Evolutionary conservation across 2,329 filamentous ascomycete genomes (phyloP), one percentile per base, ranked within the genome.

Genomic region (Hawksworthiomyces lignivorus): DNA sequence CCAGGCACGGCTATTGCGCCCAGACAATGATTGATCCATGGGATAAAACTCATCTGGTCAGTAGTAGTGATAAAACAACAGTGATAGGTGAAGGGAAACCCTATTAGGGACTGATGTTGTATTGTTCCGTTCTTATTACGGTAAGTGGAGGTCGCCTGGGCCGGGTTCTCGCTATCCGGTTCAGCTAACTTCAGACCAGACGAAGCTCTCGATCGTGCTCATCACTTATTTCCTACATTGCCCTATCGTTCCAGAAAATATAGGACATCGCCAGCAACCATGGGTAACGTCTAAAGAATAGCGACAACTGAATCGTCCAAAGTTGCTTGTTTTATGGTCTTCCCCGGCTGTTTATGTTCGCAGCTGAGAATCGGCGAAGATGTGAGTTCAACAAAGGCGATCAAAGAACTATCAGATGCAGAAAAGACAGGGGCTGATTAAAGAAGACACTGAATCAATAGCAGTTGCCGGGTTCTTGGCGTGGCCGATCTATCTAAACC

Each of bases 391-490:
- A 39, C 12, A 39, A 28, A 28, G 24, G 24, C n/a, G 30, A 33
- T 33, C 30, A 18, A 33, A 17, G 7, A n/a, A n/a, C n/a, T 10
- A 10, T n/a, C 30, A 19, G 30, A 33, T 19, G 30, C 30, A 33
- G 30, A n/a, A 33, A 17, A 26, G 24, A 26, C 24, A 26, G 24
- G 36, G 19, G n/a, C 17, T 19, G 24, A 35, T 7, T 14, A 35
- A 11, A n/a, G 18, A 39, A 21, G 34, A 12, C 18, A 40, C 14
- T 8, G 12, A 12, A 26, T 8, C 24, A 26, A 8, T 17, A 31
- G 28, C 15, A 26, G 29, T 22, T 39, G 33, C 39, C 34, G 29
- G 39, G 19, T 20, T 41, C 34, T 37, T 45, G 35, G 39, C 34
- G 17, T 30, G 30, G 39, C 35, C 18, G 39, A 37, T 43, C 34